Conservation (phyloP, 257 asterid species). For the Capsicum pubescens region DNA sequence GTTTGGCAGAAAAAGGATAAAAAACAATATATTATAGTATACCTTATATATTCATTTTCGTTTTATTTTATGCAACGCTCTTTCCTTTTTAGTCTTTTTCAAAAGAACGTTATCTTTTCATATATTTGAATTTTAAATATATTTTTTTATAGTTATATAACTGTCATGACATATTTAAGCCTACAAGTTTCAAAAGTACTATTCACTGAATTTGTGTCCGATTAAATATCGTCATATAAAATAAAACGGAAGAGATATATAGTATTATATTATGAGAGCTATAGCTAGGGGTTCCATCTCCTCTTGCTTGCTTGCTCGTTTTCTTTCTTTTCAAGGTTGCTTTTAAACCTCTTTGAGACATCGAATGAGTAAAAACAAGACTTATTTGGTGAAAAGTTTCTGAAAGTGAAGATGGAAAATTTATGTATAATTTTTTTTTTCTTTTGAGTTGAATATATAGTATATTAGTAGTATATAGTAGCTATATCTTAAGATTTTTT, state of each 20-base stretch:
- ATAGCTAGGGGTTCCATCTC: not conserved
- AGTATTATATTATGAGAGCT: not conserved
- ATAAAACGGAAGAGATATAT: not conserved
- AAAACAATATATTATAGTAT: not conserved
- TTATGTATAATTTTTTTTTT: not conserved
- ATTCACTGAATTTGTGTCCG: not conserved
- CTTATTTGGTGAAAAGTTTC: slow-evolving; percentile 44
- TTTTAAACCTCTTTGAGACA: slow-evolving; percentile 47
- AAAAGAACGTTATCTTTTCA: not conserved
- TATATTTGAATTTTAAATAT: too few species aligned
- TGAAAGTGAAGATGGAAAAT: slow-evolving; percentile 41
- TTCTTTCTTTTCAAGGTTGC: slow-evolving; percentile 58
- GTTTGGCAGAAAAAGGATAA: slow-evolving; percentile 40
- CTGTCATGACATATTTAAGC: not conserved
- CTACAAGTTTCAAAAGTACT: too few species aligned
- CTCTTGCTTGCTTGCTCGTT: slow-evolving; percentile 35
- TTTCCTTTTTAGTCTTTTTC: not conserved
- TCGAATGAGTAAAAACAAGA: slow-evolving; percentile 72
- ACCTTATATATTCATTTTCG: slow-evolving; percentile 12
- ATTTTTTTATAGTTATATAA: not conserved
- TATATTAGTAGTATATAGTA: not conserved
- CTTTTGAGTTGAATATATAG: not conserved
- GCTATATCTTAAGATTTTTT: slow-evolving; percentile 34
- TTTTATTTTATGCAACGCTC: not conserved
- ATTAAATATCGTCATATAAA: not conserved